These are phyloP conservation scores for Nematocida minor DNA, from an alignment of 371 early-diverging fungal species.

Conservation along the genomic window DNA sequence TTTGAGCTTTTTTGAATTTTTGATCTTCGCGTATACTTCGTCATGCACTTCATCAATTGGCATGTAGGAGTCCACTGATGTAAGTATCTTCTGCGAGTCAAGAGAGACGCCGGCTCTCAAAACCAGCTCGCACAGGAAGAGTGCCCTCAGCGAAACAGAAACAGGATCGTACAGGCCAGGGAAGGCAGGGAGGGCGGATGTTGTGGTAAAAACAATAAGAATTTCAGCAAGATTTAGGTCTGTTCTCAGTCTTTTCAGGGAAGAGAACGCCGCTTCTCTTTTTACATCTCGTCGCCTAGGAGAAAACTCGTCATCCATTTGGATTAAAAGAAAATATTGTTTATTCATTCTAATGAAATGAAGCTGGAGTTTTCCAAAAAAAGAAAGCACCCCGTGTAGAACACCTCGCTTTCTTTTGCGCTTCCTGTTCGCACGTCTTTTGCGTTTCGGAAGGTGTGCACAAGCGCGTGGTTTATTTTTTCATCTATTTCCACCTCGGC, in stretches of 20 bases:
- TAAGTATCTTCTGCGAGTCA: neutral
- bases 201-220: conserved; percentile 26
- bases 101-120: neutral
- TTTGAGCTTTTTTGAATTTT: neutral
- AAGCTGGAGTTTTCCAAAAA: conserved; percentile 30
- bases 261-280: conserved; percentile 2
- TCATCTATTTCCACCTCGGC: neutral
- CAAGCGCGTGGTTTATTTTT: conserved; percentile 38
- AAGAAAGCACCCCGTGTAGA: conserved; percentile 29
- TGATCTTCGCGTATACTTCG: conserved; percentile 14
- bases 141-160: conserved; percentile 26
- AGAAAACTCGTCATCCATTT: conserved; percentile 36
- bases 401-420: neutral
- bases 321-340: conserved; percentile 47
- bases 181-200: neutral
- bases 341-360: conserved; percentile 13
- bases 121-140: conserved; percentile 28
- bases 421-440: conserved; percentile 5
- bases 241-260: neutral
- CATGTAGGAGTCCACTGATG: neutral
- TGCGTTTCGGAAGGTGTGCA: neutral
- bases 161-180: conserved; percentile 29
- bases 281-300: conserved; percentile 40
- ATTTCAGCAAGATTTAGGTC: conserved; percentile 35
- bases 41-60: conserved; percentile 19